phyloP scores from a whole-genome alignment of 2,329 filamentous ascomycete species.

The Albifimbria verrucaria region DNA sequence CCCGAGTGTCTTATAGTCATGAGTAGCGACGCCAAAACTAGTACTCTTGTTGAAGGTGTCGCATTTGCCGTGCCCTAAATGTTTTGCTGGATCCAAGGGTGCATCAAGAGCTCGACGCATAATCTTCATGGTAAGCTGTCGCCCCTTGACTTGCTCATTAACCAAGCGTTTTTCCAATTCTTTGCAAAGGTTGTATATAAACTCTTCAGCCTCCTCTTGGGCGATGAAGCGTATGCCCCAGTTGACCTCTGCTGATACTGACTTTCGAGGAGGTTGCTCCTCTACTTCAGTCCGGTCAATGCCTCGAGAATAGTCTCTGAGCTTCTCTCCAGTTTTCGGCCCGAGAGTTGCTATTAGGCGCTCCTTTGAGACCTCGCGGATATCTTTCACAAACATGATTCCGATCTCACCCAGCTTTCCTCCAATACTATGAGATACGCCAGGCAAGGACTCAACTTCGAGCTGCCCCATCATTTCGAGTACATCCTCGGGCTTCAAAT shows the following conservation, averaged over 20 bases:
- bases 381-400: constrained; percentile 77
- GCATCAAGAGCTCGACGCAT: constrained; percentile 86
- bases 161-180: constrained; percentile 79
- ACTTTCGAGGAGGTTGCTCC: constrained; percentile 81
- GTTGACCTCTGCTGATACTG: constrained; percentile 94
- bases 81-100: constrained; percentile 86
- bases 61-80: constrained; percentile 92
- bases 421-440: constrained; percentile 87
- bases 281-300: constrained; percentile 85
- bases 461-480: constrained; percentile 74
- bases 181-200: constrained; percentile 77
- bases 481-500: constrained; percentile 78
- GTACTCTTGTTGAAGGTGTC: constrained; percentile 90
- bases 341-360: constrained; percentile 70
- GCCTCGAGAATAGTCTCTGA: constrained; percentile 87
- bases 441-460: constrained; percentile 77
- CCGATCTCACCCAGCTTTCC: constrained; percentile 86
- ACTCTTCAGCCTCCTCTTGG: constrained; percentile 90
- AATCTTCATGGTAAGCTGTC: constrained; percentile 87
- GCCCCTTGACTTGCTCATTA: constrained; percentile 82
- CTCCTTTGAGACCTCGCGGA: constrained; percentile 74
- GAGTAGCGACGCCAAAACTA: constrained; percentile 78
- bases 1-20: constrained; percentile 65
- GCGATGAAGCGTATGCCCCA: constrained; percentile 96
- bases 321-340: constrained; percentile 86